A percentile compares a stretch with the other conserved stretches of the same genome.
Conservation (phyloP, 108 stramenopile genomes). For the Cyclotella choctawhatcheeana region DNA sequence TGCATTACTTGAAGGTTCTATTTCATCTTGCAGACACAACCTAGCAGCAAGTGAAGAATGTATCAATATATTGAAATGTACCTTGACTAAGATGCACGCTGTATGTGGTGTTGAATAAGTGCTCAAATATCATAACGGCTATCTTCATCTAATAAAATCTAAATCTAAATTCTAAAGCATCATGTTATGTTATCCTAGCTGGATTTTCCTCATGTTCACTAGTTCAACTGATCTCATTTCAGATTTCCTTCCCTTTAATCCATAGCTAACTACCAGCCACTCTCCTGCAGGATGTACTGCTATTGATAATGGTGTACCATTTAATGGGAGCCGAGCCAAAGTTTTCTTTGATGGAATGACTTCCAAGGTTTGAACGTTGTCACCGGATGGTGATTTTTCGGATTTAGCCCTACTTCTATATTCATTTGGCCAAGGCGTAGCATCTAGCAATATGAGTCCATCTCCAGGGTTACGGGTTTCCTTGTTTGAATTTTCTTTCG, state of each 20-base stretch:
- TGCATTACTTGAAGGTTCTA: conserved; percentile 32
- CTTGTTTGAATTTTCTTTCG: not conserved
- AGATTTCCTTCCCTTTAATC: conserved; percentile 30
- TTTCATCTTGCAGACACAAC: conserved; percentile 33
- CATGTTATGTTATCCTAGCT: too few species aligned
- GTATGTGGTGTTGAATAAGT: not conserved
- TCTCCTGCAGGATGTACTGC: conserved; percentile 49
- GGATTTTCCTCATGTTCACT: conserved; percentile 9
- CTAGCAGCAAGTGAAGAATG: not conserved
- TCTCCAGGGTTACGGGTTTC: conserved; percentile 13
- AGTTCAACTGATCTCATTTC: conserved; percentile 14
- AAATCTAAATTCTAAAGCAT: too few species aligned
- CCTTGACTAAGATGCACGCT: conserved; percentile 28
- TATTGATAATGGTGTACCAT: conserved; percentile 40
- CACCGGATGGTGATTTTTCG: not conserved
- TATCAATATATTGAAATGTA: conserved; percentile 7
- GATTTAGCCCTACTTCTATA: too few species aligned
- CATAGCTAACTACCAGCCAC: conserved; percentile 53
- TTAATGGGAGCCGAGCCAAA: conserved; percentile 32
- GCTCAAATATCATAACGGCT: too few species aligned
- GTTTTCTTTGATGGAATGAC: not conserved
- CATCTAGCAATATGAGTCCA: conserved; percentile 25
- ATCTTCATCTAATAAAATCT: too few species aligned
- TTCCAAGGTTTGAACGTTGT: not conserved
- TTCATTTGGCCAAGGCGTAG: not conserved